These are phyloP conservation scores for Phialocephala subalpina DNA, from an alignment of 2,329 filamentous ascomycete species.

Conservation along the genomic window DNA sequence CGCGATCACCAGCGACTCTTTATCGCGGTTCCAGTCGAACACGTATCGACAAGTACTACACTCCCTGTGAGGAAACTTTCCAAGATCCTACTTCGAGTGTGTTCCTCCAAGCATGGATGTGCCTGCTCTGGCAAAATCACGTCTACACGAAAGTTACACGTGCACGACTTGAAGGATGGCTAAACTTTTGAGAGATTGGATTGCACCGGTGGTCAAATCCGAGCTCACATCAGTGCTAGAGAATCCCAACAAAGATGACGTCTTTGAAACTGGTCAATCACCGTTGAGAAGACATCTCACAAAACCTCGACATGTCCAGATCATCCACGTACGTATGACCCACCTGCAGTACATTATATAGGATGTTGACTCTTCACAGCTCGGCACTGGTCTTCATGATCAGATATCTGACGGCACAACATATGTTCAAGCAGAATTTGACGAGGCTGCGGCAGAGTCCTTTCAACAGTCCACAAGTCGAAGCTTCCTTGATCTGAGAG, in stretches of 20 bases:
- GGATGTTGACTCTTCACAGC: neutral
- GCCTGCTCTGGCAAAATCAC: neutral
- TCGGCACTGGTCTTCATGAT: neutral
- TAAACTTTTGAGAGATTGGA: neutral
- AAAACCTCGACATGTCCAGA: neutral
- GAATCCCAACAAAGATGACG: neutral
- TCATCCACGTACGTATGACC: slow-evolving; percentile 2
- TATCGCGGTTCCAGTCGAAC: neutral
- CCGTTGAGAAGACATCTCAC: neutral
- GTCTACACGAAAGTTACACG: neutral
- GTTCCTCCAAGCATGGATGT: neutral
- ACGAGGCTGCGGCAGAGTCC: neutral
- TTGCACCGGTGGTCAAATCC: neutral
- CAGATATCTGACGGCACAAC: neutral
- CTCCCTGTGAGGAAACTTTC: neutral
- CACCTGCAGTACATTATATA: neutral
- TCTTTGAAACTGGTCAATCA: neutral
- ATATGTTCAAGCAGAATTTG: neutral
- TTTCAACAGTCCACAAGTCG: neutral
- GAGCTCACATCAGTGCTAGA: slow-evolving; percentile 1
- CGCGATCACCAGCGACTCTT: neutral
- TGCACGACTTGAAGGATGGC: neutral
- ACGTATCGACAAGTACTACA: neutral
- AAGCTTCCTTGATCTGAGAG: neutral
- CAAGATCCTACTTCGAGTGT: neutral